Percentiles rank a stretch among this genome's conserved stretches.
Conservation (phyloP, 176 grass and related monocot species). For the Tuctoria greenei region DNA sequence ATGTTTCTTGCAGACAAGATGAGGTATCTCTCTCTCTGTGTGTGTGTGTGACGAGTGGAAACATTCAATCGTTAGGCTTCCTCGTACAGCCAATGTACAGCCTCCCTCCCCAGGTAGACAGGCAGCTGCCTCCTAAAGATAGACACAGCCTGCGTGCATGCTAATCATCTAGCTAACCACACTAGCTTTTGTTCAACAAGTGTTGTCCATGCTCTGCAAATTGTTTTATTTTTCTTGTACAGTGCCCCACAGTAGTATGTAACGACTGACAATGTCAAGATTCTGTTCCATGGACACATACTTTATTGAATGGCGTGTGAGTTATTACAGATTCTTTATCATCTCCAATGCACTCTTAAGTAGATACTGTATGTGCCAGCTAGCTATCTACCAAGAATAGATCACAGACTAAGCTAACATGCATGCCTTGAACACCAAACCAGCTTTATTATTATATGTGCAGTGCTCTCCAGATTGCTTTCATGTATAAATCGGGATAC, state of each 20-base stretch:
- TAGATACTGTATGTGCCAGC: background rate
- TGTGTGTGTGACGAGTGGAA: slow-evolving; percentile 40
- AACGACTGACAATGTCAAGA: slow-evolving; percentile 27
- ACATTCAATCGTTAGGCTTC: slow-evolving; percentile 52
- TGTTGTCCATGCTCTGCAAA: background rate
- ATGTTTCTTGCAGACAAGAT: slow-evolving; percentile 31
- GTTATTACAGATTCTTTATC: slow-evolving; percentile 10
- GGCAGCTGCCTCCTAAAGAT: slow-evolving; percentile 38
- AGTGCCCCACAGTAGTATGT: background rate
- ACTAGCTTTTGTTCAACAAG: background rate
- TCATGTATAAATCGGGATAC: background rate
- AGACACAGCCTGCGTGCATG: background rate
- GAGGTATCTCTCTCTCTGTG: slow-evolving; percentile 1
- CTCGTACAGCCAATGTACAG: slow-evolving; percentile 36
- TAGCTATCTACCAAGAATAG: background rate
- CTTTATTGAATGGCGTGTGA: background rate
- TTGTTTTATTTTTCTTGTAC: background rate
- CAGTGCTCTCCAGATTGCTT: background rate
- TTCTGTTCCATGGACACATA: slow-evolving; percentile 21
- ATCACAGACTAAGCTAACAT: slow-evolving; percentile 18
- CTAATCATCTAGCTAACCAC: slow-evolving; percentile 10
- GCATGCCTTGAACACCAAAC: slow-evolving; percentile 12
- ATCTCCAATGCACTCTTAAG: slow-evolving; percentile 8
- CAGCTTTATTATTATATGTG: background rate
- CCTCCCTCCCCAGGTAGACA: slow-evolving; percentile 26